Base-by-base conservation (phyloP, 306 rosid species). In the Quercus alba region DNA sequence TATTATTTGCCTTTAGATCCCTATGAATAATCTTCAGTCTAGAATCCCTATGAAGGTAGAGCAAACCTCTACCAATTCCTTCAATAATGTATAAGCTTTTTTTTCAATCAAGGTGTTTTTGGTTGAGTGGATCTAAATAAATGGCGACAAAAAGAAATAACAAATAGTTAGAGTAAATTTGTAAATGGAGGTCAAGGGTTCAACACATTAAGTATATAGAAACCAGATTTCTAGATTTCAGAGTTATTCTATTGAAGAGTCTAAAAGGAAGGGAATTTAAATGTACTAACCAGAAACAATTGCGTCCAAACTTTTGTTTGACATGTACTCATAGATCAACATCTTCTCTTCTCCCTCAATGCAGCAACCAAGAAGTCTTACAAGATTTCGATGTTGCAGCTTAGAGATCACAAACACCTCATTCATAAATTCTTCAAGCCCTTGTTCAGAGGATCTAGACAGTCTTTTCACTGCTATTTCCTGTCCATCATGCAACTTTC, bases 401-500 rank as follows among this genome's bases (percentile, higher is more conserved):
- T 77, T 49, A 13, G 77, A 78, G 17, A 78, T 78, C 8, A 70
- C 76, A 1, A 51, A 26, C 59, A 70, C 70, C 21, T 72, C 76
- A 26, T 57, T 87, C 76, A 77, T 87, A 52, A 87, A 80, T 80
- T 87, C 91, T 80, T 85, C 88, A 2, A 56, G 1, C 20, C 87
- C 91, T 71, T 87, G 91, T 13, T 81, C 77, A 4, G 88, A 87
- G 9, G 83, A 31, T 58, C 64, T 85, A 0, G 89, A 88, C 4
- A 88, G 84, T 55, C 86, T 88, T 77, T 88, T 85, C 8, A 85
- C 83, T 0, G 87, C 91, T 62, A 88, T 76, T 85, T 85, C 85
- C 31, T 79, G 83, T 5, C 87, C 87, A 23, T 88, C 73, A 3
- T 46, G 52, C 63, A 83, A 5, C 63, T 57, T 30, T 54, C 89